Base-by-base conservation (phyloP, 2,329 filamentous ascomycete species). In the Botrytis porri region DNA sequence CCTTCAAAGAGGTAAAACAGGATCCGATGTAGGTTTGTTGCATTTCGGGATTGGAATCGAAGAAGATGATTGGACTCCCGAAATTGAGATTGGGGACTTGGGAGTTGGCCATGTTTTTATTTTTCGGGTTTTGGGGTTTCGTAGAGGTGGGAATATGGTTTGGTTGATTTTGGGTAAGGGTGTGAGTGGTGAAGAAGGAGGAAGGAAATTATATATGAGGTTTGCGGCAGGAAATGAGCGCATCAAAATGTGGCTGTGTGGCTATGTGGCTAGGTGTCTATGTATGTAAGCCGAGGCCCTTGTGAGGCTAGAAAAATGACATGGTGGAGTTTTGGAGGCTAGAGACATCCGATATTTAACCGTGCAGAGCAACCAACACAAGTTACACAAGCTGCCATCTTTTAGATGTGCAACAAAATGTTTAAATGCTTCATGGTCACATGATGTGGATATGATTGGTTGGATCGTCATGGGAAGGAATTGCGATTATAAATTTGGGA, bases 21-120 rank as follows among this genome's bases (percentile, higher is more conserved):
- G 77, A 78, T 64, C 73, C 76, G 41, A 77, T 41, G 65, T 77
- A 78, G 29, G 72, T 66, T 60, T 78, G 76, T 72, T 79, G 77
- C 69, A 79, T 74, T 66, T 79, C 76, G 4, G 78, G 78, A 43
- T 78, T 75, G 16, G 77, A 78, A 63, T 79, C 78, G 57, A 79
- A 76, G 72, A 79, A 78, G 29, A 79, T 78, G 43, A 73, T 75
- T 5, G 77, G 77, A 1, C 62, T 66, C 57, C 77, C 77, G 69
- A 76, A 73, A 62, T 77, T 67, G 59, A 74, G 41, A 39, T 74
- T 66, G 62, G 72, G 72, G 10, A 63, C 29, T 29, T 71, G 32
- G 14, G 69, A 54, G 32, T 63, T 63, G 8, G 60, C 10, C 59
- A 71, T 71, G n/a, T 8, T 14, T 71, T 29, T 48, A 0, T 48